phyloP scores from a whole-genome alignment of 257 asterid species.

The Coffea canephora region DNA sequence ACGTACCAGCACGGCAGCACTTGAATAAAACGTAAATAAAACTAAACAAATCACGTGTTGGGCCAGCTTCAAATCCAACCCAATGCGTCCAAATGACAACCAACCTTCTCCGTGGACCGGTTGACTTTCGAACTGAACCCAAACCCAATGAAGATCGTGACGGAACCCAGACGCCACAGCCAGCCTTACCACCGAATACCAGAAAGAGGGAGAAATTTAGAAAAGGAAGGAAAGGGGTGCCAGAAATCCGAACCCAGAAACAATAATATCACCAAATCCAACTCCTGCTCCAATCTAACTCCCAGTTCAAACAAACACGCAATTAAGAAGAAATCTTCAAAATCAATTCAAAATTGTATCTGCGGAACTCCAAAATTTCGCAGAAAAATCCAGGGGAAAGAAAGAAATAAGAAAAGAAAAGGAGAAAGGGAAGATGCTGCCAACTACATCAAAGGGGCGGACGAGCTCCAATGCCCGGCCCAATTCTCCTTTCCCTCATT shows the following conservation, averaged over 20 bases:
- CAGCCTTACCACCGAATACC: conserved; percentile 5
- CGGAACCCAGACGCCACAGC: conserved; percentile 1
- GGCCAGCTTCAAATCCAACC: not conserved
- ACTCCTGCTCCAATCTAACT: not conserved
- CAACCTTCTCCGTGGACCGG: not conserved
- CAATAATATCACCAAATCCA: not conserved
- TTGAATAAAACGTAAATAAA: no score
- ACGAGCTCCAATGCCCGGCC: conserved; percentile 65
- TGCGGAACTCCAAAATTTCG: conserved; percentile 3
- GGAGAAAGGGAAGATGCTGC: conserved; percentile 58
- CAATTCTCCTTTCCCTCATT: conserved; percentile 69
- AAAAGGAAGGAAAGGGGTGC: not conserved
- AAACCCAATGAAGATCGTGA: not conserved
- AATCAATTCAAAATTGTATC: not conserved
- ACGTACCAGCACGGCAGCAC: no score
- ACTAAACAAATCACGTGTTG: not conserved
- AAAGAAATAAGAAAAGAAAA: not conserved
- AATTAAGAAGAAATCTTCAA: not conserved
- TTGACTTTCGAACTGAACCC: not conserved
- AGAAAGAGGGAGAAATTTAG: not conserved
- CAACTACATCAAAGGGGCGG: conserved; percentile 79
- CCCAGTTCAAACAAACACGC: not conserved
- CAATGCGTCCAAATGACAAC: not conserved
- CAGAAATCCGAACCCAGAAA: not conserved
- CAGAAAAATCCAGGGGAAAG: conserved; percentile 15